Evolutionary conservation across 257 asterid genomes (phyloP), one percentile per base, ranked within the genome.

Genomic region (Solanum sejunctum): DNA sequence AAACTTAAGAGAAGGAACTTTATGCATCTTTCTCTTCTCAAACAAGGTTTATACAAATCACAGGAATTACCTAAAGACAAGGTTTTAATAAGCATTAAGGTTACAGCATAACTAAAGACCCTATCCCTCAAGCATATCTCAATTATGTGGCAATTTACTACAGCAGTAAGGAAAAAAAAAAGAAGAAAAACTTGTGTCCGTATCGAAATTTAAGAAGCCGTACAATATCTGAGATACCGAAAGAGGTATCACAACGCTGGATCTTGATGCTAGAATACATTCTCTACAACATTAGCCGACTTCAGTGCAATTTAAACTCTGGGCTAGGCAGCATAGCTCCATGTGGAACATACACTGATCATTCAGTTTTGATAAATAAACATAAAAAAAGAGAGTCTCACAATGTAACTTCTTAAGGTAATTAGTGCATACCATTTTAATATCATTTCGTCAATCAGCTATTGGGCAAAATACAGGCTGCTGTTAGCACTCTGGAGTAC

Each of bases 21-120:
- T 10, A 16, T 77, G 43, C 61, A 88, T 26, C 92, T 85, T 90
- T 81, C 91, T 89, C 17, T 87, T 84, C 82, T 84, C 52, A 36
- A 36, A 69, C 52, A 69, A 69, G 10, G 13, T 47, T n/a, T 21
- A 47, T 21, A 23, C 58, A 58, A 73, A 73, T 45, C 58, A 73
- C 58, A 21, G 11, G 36, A 32, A 32, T 32, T 32, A 32, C 36
- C 36, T 32, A 32, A 32, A 32, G 36, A 32, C 36, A 32, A 32
- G 36, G 36, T 32, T 32, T 32, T 32, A 32, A 32, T 32, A 32
- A 32, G 36, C 36, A 36, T 17, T 69, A 17, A 39, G 36, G 36
- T 32, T 32, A 32, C 1, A 18, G 36, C 45, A 73, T 45, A 21
- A 47, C 58, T 47, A 13, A 12, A n/a, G 47, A 21, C 41, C 41